A percentile compares a stretch with the other conserved stretches of the same genome.
Conservation (phyloP, 768 basidiomycete species). For the Erythrobasidium yunnanense region DNA sequence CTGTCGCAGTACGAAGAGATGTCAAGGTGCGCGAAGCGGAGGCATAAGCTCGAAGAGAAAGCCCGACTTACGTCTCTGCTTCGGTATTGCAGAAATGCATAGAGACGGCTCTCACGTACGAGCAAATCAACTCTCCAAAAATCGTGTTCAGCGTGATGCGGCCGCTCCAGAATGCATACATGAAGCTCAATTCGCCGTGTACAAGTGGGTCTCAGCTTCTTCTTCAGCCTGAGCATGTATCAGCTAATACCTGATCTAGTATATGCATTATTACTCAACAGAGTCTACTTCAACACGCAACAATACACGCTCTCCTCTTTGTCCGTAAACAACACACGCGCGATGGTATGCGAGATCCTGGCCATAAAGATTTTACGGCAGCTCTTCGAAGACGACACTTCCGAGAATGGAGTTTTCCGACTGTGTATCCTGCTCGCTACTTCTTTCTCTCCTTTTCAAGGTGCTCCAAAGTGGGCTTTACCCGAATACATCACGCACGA, state of each 20-base stretch:
- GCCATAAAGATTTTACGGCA: constrained; percentile 6
- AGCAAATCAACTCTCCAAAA: constrained; percentile 22
- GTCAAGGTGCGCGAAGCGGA: not conserved
- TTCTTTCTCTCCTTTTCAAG: constrained; percentile 21
- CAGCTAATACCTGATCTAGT: too few relatives aligned
- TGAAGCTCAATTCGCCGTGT: constrained; percentile 19
- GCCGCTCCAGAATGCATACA: constrained; percentile 18
- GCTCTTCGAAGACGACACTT: constrained; percentile 12
- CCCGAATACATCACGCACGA: not conserved
- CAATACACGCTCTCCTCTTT: constrained; percentile 19
- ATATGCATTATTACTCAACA: constrained; percentile 15
- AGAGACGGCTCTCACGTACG: constrained; percentile 21
- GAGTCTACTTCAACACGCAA: constrained; percentile 22
- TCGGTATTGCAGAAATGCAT: constrained; percentile 18
- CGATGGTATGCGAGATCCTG: constrained; percentile 25
- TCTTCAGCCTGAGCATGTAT: too few relatives aligned
- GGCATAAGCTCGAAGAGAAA: not conserved
- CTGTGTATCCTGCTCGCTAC: constrained; percentile 1
- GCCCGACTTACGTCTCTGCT: not conserved
- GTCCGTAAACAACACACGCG: constrained; percentile 22
- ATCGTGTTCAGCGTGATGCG: constrained; percentile 22
- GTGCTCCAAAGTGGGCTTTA: constrained; percentile 20
- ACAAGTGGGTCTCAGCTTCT: constrained; percentile 3
- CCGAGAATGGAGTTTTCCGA: constrained; percentile 13
- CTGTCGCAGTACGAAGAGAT: constrained; percentile 23